Percentiles rank a stretch among this genome's conserved stretches.
Conservation (phyloP, 2,329 filamentous ascomycete species). For the Anthostomella pinea region DNA sequence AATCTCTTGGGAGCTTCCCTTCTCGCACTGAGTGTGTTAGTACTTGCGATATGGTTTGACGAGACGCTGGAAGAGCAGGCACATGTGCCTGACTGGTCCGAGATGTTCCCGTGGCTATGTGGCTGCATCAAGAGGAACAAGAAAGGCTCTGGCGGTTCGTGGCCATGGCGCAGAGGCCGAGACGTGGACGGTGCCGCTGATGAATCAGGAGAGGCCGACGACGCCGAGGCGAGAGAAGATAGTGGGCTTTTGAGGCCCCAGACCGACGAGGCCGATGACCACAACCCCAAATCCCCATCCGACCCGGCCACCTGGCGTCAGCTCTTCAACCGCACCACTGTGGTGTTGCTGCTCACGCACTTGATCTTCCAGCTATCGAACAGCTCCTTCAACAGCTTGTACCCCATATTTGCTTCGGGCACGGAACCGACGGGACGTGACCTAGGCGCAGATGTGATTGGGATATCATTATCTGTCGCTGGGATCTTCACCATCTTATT, state of each 20-base stretch:
- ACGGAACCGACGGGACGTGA: conserved; percentile 72
- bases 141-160: conserved; percentile 22
- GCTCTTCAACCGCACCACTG: conserved; percentile 74
- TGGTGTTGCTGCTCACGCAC: conserved; percentile 80
- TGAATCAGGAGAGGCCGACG: conserved; percentile 22
- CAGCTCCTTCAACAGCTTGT: conserved; percentile 92
- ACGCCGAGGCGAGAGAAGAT: conserved; percentile 21
- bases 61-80: conserved; percentile 68
- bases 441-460: conserved; percentile 76
- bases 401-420: conserved; percentile 85
- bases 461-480: conserved; percentile 79
- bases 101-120: conserved; percentile 33
- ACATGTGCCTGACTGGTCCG: conserved; percentile 29
- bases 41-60: conserved; percentile 78
- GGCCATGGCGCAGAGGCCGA: conserved; percentile 22
- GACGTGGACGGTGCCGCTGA: conserved; percentile 16
- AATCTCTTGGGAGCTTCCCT: conserved; percentile 77
- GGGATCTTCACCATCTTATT: conserved; percentile 85
- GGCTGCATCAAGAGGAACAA: conserved; percentile 16
- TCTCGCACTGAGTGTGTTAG: conserved; percentile 66
- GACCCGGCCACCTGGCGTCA: conserved; percentile 50
- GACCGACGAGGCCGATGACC: conserved; percentile 42
- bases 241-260: conserved; percentile 22
- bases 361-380: conserved; percentile 92
- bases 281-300: conserved; percentile 39